Base-by-base conservation (phyloP, 345 rosid species). In the Fremontodendron californicum region DNA sequence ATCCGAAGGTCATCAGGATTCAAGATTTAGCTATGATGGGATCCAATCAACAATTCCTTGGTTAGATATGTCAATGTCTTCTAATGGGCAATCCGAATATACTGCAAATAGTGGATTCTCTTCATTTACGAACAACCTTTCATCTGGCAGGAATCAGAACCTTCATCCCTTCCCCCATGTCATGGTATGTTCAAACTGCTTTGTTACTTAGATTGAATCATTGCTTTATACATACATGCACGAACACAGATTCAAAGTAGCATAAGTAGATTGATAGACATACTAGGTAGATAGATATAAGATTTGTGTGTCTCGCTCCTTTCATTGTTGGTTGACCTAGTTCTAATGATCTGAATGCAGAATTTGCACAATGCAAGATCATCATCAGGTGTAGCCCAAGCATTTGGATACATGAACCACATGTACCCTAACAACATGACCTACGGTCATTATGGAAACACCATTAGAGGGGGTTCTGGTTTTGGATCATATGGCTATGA, bases 401-500 rank as follows among this genome's bases (percentile, higher is more conserved):
- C 85, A 51, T 82, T 71, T 81, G 90, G 87, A 63, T 87, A 71
- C 46, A 86, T 78, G 84, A 88, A 86, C 70, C 85, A 80, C 46
- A 58, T 88, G 81, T 88, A 87, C 40, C 84, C 98, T 13, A 86
- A 79, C 80, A 83, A 76, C 40, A 81, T 86, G 73, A 55, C 83
- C 70, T 93, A 88, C 78, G 88, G 88, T 51, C 91, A 84, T n/a
- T 87, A 87, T 58, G 93, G 93, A 70, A 78, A 83, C 64, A 75
- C 85, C 60, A 60, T 78, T 19, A 81, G 84, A 71, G 79, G 83
- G 58, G 88, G 87, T 80, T 48, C 87, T 85, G 89, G 85, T 12
- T 87, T 77, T 75, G 91, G 87, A 66, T 82, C 90, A 25, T 89
- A 73, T 74, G 89, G 85, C 49, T 89, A 85, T 79, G 88, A 86